Conservation (phyloP, 2,329 filamentous ascomycete species). For the Exophiala mesophila region DNA sequence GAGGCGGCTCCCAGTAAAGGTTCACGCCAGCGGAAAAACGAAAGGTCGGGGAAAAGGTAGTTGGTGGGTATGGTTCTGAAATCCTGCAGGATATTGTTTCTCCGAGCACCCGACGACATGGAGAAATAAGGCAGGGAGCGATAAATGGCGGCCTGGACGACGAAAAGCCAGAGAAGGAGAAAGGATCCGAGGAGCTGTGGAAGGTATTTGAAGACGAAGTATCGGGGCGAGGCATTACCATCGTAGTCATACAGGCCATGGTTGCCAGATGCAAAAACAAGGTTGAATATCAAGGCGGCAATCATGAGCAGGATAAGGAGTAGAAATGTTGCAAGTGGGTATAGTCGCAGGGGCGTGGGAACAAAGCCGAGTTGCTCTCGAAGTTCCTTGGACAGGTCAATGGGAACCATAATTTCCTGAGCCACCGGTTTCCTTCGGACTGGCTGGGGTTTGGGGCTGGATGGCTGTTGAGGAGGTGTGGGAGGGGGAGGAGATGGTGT, state of each 20-base stretch:
- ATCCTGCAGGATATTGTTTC: slow-evolving; percentile 59
- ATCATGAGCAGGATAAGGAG: slow-evolving; percentile 65
- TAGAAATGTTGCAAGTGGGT: slow-evolving; percentile 58
- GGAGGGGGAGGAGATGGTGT: slow-evolving; percentile 18
- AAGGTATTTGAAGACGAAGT: slow-evolving; percentile 82
- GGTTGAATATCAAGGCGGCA: slow-evolving; percentile 65
- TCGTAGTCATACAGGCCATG: slow-evolving; percentile 64
- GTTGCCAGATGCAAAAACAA: slow-evolving; percentile 60
- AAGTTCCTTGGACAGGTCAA: slow-evolving; percentile 41
- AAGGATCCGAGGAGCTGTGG: slow-evolving; percentile 70
- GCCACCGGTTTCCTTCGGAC: slow-evolving; percentile 14
- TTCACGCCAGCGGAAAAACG: slow-evolving; percentile 65
- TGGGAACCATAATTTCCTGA: slow-evolving; percentile 33
- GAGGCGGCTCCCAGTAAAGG: slow-evolving; percentile 62
- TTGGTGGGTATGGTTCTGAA: slow-evolving; percentile 56
- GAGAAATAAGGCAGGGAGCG: slow-evolving; percentile 71
- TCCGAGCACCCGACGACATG: slow-evolving; percentile 48
- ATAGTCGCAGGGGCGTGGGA: slow-evolving; percentile 64
- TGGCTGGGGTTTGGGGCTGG: slow-evolving; percentile 8
- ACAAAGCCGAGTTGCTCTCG: slow-evolving; percentile 60
- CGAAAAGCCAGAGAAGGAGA: slow-evolving; percentile 71
- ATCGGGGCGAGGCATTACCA: slow-evolving; percentile 65
- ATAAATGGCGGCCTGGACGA: slow-evolving; percentile 67
- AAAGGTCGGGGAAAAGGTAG: slow-evolving; percentile 63
- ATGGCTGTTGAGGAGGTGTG: slow-evolving; percentile 10